These are phyloP conservation scores for Haplosporangium gracile DNA, from an alignment of 192 early-diverging fungal genomes.

Conservation along the genomic window DNA sequence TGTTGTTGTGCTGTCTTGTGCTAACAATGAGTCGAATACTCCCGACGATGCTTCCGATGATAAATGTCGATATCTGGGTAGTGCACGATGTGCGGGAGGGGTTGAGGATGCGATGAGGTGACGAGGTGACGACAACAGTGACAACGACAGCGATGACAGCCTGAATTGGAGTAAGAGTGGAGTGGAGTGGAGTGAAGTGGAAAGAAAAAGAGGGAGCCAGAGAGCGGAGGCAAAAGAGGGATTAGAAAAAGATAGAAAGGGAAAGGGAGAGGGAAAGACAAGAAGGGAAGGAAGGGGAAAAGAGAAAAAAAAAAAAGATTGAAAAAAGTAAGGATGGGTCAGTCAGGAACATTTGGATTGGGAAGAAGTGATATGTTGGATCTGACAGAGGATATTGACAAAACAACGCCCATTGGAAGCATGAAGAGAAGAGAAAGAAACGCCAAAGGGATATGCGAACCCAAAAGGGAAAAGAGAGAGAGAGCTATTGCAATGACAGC, in stretches of 20 bases:
- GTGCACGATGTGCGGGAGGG: neutral
- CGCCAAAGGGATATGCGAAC: neutral
- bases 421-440: neutral
- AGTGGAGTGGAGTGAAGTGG: neutral
- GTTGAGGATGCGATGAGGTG: neutral
- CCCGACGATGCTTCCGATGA: neutral
- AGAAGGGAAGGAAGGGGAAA: neutral
- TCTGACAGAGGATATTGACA: neutral
- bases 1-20: neutral
- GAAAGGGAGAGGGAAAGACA: neutral
- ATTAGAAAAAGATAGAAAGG: neutral
- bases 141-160: neutral
- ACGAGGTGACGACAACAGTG: neutral
- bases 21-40: neutral
- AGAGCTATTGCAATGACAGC: constrained; percentile 1
- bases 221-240: neutral
- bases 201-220: neutral
- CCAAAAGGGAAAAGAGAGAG: neutral
- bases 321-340: constrained; percentile 15
- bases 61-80: neutral
- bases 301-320: neutral
- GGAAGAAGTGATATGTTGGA: constrained; percentile 25
- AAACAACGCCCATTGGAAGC: neutral
- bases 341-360: constrained; percentile 27
- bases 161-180: neutral